A percentile compares a stretch with the other conserved stretches of the same genome.
Conservation (phyloP, 352 stramenopile genomes). For the Phytophthora ohioensis region DNA sequence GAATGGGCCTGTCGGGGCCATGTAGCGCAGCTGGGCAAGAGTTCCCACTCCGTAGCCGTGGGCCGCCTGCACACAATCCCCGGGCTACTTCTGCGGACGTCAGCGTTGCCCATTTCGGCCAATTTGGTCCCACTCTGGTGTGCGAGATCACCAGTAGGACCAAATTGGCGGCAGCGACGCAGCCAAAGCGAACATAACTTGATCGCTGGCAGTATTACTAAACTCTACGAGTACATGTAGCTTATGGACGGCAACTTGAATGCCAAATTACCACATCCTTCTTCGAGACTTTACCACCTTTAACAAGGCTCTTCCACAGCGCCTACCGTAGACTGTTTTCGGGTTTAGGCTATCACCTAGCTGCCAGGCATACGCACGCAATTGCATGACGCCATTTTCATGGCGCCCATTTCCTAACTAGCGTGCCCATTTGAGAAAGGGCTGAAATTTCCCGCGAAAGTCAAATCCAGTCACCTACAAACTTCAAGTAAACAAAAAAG, state of each 20-base stretch:
- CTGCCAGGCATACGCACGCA: not conserved
- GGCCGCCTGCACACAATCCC: too few species aligned
- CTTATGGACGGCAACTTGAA: not conserved
- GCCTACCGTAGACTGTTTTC: too few species aligned
- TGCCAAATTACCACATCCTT: not conserved
- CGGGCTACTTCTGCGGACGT: too few species aligned
- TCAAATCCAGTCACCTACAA: conserved; percentile 6
- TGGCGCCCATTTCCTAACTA: conserved; percentile 13
- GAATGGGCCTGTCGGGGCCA: conserved; percentile 14
- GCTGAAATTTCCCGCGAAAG: conserved; percentile 3
- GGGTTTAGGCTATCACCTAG: too few species aligned
- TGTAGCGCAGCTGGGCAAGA: conserved; percentile 27
- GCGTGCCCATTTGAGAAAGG: conserved; percentile 11
- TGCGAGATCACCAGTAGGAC: conserved; percentile 1
- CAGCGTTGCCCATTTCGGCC: not conserved
- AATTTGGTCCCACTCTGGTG: too few species aligned
- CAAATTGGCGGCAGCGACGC: not conserved
- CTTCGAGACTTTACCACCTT: not conserved
- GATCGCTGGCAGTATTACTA: not conserved
- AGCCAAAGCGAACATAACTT: not conserved
- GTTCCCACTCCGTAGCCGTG: conserved; percentile 1
- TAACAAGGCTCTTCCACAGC: not conserved
- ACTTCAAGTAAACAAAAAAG: not conserved
- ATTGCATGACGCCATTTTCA: not conserved
- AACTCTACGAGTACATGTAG: not conserved